These are phyloP conservation scores for Nannizziopsis barbatae DNA, from an alignment of 2,329 filamentous ascomycete genomes.

Conservation along the genomic window DNA sequence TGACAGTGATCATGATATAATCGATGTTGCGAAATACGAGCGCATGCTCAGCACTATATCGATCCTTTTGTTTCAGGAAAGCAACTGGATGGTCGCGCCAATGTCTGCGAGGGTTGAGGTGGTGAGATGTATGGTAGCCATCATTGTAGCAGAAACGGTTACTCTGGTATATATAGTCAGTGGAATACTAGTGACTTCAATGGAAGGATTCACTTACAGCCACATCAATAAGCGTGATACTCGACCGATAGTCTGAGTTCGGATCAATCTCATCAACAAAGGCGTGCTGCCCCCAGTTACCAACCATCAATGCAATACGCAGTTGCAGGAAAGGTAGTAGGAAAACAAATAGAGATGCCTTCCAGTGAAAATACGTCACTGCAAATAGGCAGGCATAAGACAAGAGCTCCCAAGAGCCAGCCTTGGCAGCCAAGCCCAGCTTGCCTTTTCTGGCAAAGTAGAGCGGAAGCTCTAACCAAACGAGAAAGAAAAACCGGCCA, in stretches of 20 bases:
- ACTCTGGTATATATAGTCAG: constrained; percentile 41
- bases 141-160: constrained; percentile 77
- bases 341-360: constrained; percentile 53
- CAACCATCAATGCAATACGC: constrained; percentile 63
- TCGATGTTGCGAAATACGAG: constrained; percentile 73
- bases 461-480: constrained; percentile 63
- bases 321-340: constrained; percentile 56
- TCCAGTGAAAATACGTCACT: constrained; percentile 42
- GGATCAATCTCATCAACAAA: constrained; percentile 66
- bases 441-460: constrained; percentile 62
- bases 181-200: too few relatives aligned
- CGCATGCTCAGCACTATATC: constrained; percentile 55
- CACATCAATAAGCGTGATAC: constrained; percentile 69
- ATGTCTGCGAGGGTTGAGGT: constrained; percentile 65
- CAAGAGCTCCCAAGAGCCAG: constrained; percentile 50
- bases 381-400: constrained; percentile 45
- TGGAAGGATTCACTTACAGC: constrained; percentile 42
- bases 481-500: constrained; percentile 58
- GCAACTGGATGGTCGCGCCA: constrained; percentile 70
- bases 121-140: constrained; percentile 71
- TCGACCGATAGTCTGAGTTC: constrained; percentile 65
- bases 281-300: constrained; percentile 76
- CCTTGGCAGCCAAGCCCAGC: constrained; percentile 42
- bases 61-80: constrained; percentile 58
- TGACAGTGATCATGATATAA: constrained; percentile 63